These are phyloP conservation scores for Tylopilus sp. DNA, from an alignment of 1,284 basidiomycete species.

Conservation along the genomic window DNA sequence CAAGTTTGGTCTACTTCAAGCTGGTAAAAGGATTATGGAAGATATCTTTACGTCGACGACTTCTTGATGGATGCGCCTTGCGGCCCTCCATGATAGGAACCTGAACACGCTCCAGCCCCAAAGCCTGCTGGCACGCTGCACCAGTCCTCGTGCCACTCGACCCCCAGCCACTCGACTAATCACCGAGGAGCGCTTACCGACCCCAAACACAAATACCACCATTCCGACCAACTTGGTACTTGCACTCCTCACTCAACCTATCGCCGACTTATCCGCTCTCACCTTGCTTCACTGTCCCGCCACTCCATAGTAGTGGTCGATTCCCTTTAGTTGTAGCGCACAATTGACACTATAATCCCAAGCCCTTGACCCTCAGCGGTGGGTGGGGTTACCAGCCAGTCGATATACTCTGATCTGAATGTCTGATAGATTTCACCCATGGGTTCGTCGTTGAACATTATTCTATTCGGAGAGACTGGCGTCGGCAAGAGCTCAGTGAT, in stretches of 20 bases:
- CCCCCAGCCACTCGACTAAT: constrained; percentile 33
- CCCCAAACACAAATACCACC: constrained; percentile 31
- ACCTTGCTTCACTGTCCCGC: constrained; percentile 1
- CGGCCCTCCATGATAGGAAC: constrained; percentile 23
- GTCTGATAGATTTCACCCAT: constrained; percentile 25
- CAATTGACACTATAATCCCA: not conserved
- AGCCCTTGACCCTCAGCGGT: constrained; percentile 16
- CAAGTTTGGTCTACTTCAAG: too few relatives aligned
- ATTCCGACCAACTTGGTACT: constrained; percentile 2
- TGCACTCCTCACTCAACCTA: constrained; percentile 7
- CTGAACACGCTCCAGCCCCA: constrained; percentile 26
- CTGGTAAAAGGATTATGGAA: too few relatives aligned
- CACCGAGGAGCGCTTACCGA: constrained; percentile 36
- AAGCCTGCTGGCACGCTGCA: constrained; percentile 16
- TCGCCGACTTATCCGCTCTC: constrained; percentile 1
- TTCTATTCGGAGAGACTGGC: constrained; percentile 46
- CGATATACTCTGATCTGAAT: constrained; percentile 29
- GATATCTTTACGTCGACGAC: too few relatives aligned
- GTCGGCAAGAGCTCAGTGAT: constrained; percentile 47
- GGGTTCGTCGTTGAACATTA: constrained; percentile 40
- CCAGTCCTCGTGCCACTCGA: constrained; percentile 35
- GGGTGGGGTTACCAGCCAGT: constrained; percentile 11
- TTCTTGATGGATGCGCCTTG: not conserved
- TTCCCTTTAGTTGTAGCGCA: not conserved
- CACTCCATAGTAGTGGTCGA: not conserved